Base-by-base conservation (phyloP, 768 basidiomycete genomes). In the Russula ochroleuca region DNA sequence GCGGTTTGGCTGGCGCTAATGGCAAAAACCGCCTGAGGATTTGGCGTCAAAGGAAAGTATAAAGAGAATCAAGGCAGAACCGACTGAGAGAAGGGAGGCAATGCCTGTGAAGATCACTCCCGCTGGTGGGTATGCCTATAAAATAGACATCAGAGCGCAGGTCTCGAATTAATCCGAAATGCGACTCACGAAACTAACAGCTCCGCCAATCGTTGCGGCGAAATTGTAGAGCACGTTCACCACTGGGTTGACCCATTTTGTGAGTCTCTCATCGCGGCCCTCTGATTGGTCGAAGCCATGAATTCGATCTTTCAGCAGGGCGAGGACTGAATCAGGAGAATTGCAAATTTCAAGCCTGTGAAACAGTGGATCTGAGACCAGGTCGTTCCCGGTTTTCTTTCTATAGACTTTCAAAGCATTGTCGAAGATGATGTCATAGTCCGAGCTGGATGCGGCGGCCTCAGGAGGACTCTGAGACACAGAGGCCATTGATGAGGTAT, bases 51-150 rank as follows among this genome's bases (percentile, higher is more conserved):
- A 6, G 28, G 25, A 28, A 28, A 14, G 14, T 1, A 8, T n/a
- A 25, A 21, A 14, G n/a, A 9, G 25, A 1, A 35, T 15, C 0
- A 6, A 25, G 10, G 14, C 5, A 1, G 15, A 17, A 38, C 60
- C 10, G 5, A 54, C 60, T 4, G 41, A 21, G 25, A 61, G 45
- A 15, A 55, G n/a, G 55, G n/a, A 19, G 1, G 53, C 43, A 14
- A 61, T 48, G 2, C 23, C 60, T 11, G 40, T 21, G 47, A 61
- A 61, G 2, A 61, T 53, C 33, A 37, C 31, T 5, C 50, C n/a
- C 0, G 45, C 19, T 21, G 45, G 53, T 2, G 19, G 17, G 25
- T 35, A 55, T 19, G 5, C 25, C n/a, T 25, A n/a, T n/a, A 10
- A 31, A 51, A 51, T 9, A 49, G 13, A 49, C 6, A 49, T 49